Conservation (phyloP, 2,329 filamentous ascomycete genomes). For the Onygenales sp. region DNA sequence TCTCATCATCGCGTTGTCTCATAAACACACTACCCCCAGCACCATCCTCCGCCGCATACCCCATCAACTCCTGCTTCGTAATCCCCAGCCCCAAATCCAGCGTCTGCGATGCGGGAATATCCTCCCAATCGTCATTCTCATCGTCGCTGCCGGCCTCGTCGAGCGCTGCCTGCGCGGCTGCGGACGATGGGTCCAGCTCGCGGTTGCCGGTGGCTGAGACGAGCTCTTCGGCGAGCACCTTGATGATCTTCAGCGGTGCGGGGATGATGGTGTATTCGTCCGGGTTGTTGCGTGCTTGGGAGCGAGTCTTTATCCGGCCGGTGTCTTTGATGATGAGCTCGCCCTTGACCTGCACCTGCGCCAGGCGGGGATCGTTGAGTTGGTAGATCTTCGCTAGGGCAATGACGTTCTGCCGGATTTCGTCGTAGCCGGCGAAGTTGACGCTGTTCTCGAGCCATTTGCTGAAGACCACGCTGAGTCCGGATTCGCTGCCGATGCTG, state of each 20-base stretch:
- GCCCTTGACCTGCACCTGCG: slow-evolving; percentile 76
- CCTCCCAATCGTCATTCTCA: slow-evolving; percentile 82
- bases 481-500: slow-evolving; percentile 63
- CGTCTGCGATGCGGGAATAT: slow-evolving; percentile 55
- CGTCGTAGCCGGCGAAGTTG: slow-evolving; percentile 96
- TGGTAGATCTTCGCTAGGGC: slow-evolving; percentile 86
- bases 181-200: slow-evolving; percentile 43
- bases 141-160: slow-evolving; percentile 55
- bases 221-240: slow-evolving; percentile 88
- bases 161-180: slow-evolving; percentile 48
- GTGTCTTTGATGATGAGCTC: slow-evolving; percentile 75
- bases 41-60: slow-evolving; percentile 49
- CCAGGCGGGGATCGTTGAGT: slow-evolving; percentile 70
- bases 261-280: slow-evolving; percentile 83
- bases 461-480: slow-evolving; percentile 77
- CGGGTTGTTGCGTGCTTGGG: slow-evolving; percentile 77
- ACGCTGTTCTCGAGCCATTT: slow-evolving; percentile 98
- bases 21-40: slow-evolving; percentile 40
- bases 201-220: slow-evolving; percentile 62
- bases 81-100: slow-evolving; percentile 65
- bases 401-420: slow-evolving; percentile 93
- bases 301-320: slow-evolving; percentile 86
- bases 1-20: slow-evolving; percentile 78
- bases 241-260: slow-evolving; percentile 88
- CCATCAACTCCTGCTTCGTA: slow-evolving; percentile 71